Conservation (phyloP, 2,329 filamentous ascomycete genomes). For the Elsinoe fawcettii region DNA sequence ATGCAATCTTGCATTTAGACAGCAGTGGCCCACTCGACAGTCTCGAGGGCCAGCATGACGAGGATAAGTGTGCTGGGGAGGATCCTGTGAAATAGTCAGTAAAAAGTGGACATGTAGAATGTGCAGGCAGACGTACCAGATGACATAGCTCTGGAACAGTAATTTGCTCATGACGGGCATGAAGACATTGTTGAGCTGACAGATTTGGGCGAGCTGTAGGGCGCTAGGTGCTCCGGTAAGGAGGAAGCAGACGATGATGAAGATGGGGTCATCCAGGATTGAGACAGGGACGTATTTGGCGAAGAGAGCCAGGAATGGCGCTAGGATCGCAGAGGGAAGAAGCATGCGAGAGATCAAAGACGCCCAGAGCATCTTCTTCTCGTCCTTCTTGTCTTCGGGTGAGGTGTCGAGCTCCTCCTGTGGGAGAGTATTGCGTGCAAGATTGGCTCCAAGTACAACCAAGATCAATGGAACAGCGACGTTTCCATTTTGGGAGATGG, state of each 20-base stretch:
- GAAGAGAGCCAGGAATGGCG: slow-evolving; percentile 73
- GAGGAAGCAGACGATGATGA: slow-evolving; percentile 94
- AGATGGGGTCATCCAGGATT: slow-evolving; percentile 95
- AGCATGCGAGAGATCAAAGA: slow-evolving; percentile 86
- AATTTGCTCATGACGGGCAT: slow-evolving; percentile 90
- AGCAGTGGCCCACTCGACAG: slow-evolving; percentile 70
- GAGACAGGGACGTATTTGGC: slow-evolving; percentile 89
- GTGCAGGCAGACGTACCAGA: slow-evolving; percentile 61
- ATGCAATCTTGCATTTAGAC: no score
- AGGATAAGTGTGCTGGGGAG: slow-evolving; percentile 84
- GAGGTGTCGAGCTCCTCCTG: slow-evolving; percentile 55
- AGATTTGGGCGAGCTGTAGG: slow-evolving; percentile 92
- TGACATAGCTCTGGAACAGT: slow-evolving; percentile 91
- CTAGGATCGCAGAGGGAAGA: slow-evolving; percentile 84
- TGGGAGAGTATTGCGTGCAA: slow-evolving; percentile 82
- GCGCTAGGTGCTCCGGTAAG: slow-evolving; percentile 90
- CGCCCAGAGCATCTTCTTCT: slow-evolving; percentile 74
- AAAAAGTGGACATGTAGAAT: not conserved
- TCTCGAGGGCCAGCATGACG: slow-evolving; percentile 85
- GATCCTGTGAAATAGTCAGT: slow-evolving; percentile 52
- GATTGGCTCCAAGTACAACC: slow-evolving; percentile 88
- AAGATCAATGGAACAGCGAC: slow-evolving; percentile 93
- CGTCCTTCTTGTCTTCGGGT: slow-evolving; percentile 59
- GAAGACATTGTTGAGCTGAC: slow-evolving; percentile 94
- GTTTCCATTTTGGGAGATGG: slow-evolving; percentile 73